phyloP scores from a whole-genome alignment of 2,329 filamentous ascomycete genomes.

The Pseudocercospora ulei region DNA sequence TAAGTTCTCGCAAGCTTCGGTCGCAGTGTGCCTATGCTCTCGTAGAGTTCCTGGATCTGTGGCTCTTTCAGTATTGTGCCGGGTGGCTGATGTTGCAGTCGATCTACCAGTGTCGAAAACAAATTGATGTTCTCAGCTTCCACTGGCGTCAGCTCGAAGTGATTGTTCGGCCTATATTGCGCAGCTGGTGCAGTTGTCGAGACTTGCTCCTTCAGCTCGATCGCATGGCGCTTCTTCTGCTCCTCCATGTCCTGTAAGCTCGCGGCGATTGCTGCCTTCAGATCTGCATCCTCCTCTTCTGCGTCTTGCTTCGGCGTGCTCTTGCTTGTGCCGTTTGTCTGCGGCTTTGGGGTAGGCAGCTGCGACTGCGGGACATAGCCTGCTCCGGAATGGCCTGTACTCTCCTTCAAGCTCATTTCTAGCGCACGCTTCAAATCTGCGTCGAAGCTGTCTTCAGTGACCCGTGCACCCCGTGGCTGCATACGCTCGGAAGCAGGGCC shows the following conservation, averaged over 20 bases:
- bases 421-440: conserved; percentile 88
- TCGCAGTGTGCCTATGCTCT: conserved; percentile 84
- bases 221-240: conserved; percentile 84
- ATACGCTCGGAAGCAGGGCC: conserved; percentile 44
- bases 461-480: conserved; percentile 80
- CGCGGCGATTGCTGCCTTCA: conserved; percentile 90
- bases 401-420: conserved; percentile 94
- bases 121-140: conserved; percentile 97
- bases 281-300: conserved; percentile 83
- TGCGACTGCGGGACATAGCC: conserved; percentile 59
- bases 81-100: conserved; percentile 85
- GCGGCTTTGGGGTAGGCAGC: conserved; percentile 20
- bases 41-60: conserved; percentile 95
- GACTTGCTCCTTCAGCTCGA: conserved; percentile 65
- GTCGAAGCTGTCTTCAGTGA: conserved; percentile 67
- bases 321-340: conserved; percentile 32
- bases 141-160: conserved; percentile 85
- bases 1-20: conserved; percentile 93
- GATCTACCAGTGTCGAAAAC: conserved; percentile 86
- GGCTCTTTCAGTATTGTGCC: conserved; percentile 94
- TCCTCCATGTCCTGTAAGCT: conserved; percentile 96
- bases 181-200: conserved; percentile 43
- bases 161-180: conserved; percentile 64
- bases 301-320: conserved; percentile 34
- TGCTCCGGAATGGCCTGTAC: conserved; percentile 58